Evolutionary conservation across 768 basidiomycete species (phyloP).

Genomic region (Suillus sp.): DNA sequence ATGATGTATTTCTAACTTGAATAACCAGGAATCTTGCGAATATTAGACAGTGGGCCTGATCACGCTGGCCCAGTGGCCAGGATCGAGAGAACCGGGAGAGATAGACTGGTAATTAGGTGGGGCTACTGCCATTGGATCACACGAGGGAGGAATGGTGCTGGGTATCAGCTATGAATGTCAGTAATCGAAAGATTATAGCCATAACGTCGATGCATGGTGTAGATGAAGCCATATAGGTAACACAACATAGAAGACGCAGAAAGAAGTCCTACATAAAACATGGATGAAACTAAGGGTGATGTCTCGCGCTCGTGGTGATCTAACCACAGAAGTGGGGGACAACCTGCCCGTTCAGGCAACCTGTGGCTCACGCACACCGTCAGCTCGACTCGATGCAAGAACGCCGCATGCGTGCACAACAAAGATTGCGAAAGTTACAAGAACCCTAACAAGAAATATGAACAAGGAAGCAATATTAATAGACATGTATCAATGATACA

Average conservation of each 20-base stretch:
- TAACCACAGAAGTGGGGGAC: neutral
- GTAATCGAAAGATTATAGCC: neutral
- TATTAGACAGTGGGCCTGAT: neutral
- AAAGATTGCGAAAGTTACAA: constrained; percentile 63
- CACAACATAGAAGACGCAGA: neutral
- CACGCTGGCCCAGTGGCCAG: neutral
- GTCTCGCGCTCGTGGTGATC: neutral
- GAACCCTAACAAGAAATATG: constrained; percentile 47
- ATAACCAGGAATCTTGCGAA: neutral
- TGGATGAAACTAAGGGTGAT: neutral
- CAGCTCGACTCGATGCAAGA: constrained; percentile 59
- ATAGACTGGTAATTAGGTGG: neutral
- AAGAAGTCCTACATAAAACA: neutral
- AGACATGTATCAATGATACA: constrained; percentile 24
- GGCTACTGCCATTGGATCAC: neutral
- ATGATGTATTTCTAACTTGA: neutral
- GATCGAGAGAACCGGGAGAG: neutral
- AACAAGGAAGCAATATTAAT: neutral
- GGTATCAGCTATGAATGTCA: neutral
- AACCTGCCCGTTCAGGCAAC: neutral
- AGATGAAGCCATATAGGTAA: neutral
- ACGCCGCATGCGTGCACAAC: constrained; percentile 63
- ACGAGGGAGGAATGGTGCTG: neutral
- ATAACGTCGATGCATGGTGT: neutral
- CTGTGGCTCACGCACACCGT: constrained; percentile 43